These are phyloP conservation scores for Cryptosporidium sp. DNA, from an alignment of 169 alveolate species.

Conservation along the genomic window DNA sequence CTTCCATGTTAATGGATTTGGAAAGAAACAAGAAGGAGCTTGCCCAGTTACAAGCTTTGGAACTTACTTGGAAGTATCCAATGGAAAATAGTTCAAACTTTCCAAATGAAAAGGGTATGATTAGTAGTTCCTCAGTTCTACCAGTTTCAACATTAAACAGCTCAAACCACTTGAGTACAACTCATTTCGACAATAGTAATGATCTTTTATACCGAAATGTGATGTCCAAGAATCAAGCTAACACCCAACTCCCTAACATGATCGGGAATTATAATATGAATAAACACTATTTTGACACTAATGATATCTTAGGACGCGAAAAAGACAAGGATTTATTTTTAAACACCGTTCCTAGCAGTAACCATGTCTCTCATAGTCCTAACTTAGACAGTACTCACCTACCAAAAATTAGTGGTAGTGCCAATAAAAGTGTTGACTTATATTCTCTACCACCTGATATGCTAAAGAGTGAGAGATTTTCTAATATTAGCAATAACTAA, in stretches of 20 bases:
- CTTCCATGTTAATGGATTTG: conserved; percentile 38
- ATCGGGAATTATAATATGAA: neutral
- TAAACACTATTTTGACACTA: conserved; percentile 3
- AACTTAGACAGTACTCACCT: neutral
- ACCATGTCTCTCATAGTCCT: neutral
- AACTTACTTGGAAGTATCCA: conserved; percentile 58
- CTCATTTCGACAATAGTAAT: neutral
- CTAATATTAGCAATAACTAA: conserved; percentile 1
- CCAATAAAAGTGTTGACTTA: neutral
- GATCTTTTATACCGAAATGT: conserved; percentile 8
- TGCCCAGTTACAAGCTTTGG: conserved; percentile 56
- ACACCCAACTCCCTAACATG: neutral
- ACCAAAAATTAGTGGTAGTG: neutral
- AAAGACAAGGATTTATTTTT: neutral
- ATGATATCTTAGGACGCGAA: neutral
- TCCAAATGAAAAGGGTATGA: neutral
- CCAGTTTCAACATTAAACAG: neutral
- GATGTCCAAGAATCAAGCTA: neutral
- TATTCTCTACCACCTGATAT: conserved; percentile 4
- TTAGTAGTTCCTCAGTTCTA: neutral
- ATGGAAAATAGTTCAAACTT: conserved; percentile 16
- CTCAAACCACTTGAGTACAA: neutral
- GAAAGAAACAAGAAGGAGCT: conserved; percentile 54
- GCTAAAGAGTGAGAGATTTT: neutral
- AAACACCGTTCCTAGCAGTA: neutral